Conservation (phyloP, 768 basidiomycete genomes). For the Tylopilus intermedius region DNA sequence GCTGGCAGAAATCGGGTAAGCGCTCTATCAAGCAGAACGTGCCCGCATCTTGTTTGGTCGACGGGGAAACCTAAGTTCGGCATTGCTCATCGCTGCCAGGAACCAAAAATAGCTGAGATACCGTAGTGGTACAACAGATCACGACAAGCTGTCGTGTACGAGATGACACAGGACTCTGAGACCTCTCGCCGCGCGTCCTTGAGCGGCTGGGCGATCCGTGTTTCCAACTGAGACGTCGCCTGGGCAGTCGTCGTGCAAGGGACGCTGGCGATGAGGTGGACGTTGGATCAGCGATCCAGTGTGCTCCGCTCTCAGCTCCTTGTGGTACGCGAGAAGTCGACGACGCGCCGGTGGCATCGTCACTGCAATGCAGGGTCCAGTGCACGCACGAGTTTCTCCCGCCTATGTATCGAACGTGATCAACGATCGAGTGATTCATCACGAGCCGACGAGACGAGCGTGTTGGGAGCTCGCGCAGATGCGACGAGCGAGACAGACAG, state of each 20-base stretch:
- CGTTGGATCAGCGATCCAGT: conserved; percentile 77
- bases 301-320: conserved; percentile 64
- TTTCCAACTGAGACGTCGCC: conserved; percentile 58
- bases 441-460: no score
- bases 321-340: conserved; percentile 32
- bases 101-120: not conserved
- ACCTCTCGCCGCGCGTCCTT: conserved; percentile 59
- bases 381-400: conserved; percentile 46
- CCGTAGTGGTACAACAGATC: no score
- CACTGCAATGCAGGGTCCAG: conserved; percentile 44
- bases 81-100: conserved; percentile 15
- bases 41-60: conserved; percentile 43
- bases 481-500: no score
- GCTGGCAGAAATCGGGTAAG: conserved; percentile 57
- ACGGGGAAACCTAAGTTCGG: conserved; percentile 50
- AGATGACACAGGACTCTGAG: conserved; percentile 63
- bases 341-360: conserved; percentile 9
- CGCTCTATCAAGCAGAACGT: conserved; percentile 71
- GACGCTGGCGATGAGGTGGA: conserved; percentile 77
- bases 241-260: conserved; percentile 51
- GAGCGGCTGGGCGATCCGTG: conserved; percentile 50
- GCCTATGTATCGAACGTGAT: conserved; percentile 41
- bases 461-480: no score
- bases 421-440: not conserved
- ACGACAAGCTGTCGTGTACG: conserved; percentile 18